These are phyloP conservation scores for Murraya paniculata DNA, from an alignment of 345 rosid species.

Conservation along the genomic window DNA sequence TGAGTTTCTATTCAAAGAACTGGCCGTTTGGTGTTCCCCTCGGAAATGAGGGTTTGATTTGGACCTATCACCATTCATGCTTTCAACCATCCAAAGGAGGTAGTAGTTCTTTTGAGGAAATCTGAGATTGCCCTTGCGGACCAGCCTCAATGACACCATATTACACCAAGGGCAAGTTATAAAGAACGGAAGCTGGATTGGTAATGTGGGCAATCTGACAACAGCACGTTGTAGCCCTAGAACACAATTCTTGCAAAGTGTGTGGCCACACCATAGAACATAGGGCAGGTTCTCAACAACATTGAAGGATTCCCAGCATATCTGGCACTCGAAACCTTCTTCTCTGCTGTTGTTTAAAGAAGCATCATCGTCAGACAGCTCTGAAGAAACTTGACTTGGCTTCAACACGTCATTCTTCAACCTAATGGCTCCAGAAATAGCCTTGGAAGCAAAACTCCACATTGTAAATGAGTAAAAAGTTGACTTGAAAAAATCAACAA, in stretches of 20 bases:
- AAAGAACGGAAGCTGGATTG: slow-evolving; percentile 81
- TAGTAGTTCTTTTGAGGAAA: slow-evolving; percentile 61
- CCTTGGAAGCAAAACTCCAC: slow-evolving; percentile 64
- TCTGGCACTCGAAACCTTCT: slow-evolving; percentile 82
- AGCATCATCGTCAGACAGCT: slow-evolving; percentile 72
- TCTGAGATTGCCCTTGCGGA: slow-evolving; percentile 65
- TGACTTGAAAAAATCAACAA: neutral
- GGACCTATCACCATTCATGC: slow-evolving; percentile 46
- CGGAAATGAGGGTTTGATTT: slow-evolving; percentile 28
- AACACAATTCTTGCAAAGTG: slow-evolving; percentile 82
- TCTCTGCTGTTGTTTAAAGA: slow-evolving; percentile 55
- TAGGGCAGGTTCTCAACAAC: slow-evolving; percentile 90
- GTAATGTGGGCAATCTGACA: slow-evolving; percentile 66
- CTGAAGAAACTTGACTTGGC: slow-evolving; percentile 38
- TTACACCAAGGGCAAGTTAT: slow-evolving; percentile 93
- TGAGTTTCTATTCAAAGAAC: slow-evolving; percentile 23
- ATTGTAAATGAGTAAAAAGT: slow-evolving; percentile 17
- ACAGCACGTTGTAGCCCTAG: slow-evolving; percentile 76
- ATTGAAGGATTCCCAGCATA: slow-evolving; percentile 89
- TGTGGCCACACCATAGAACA: slow-evolving; percentile 92
- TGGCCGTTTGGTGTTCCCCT: slow-evolving; percentile 30
- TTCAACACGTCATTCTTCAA: slow-evolving; percentile 34
- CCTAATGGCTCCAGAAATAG: slow-evolving; percentile 37
- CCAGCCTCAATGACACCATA: slow-evolving; percentile 66
- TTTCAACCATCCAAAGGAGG: slow-evolving; percentile 75